Evolutionary conservation across 2,329 filamentous ascomycete species (phyloP).

Genomic region (Diaporthe helianthi): DNA sequence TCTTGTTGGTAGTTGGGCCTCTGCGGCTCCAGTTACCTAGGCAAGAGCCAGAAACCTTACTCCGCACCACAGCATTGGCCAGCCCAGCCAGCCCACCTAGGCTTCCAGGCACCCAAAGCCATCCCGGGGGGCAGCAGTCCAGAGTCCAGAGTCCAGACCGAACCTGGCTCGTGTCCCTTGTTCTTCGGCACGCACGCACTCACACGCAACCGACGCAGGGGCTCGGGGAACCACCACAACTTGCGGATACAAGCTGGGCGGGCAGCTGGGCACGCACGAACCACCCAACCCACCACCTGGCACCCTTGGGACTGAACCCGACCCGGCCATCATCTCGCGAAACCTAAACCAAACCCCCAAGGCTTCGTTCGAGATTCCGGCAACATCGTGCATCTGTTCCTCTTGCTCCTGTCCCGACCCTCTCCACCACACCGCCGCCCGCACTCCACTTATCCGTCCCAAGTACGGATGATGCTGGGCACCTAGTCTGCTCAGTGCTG

Average conservation of each 20-base stretch:
- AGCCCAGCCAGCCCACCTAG: not conserved
- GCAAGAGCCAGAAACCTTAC: not conserved
- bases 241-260: slow-evolving; percentile 16
- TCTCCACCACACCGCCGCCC: not conserved
- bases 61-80: too few species aligned
- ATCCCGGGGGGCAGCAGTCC: not conserved
- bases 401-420: slow-evolving; percentile 10
- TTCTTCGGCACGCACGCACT: slow-evolving; percentile 9
- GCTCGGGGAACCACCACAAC: slow-evolving; percentile 23
- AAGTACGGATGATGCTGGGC: slow-evolving; percentile 23
- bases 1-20: slow-evolving; percentile 11
- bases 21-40: slow-evolving; percentile 8
- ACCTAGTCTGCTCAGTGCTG: slow-evolving; percentile 9
- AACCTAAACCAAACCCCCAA: slow-evolving; percentile 27
- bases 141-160: too few species aligned
- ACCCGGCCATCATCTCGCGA: slow-evolving; percentile 24
- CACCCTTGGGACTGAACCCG: slow-evolving; percentile 14
- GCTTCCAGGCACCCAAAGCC: not conserved
- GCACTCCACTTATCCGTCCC: slow-evolving; percentile 10
- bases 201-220: slow-evolving; percentile 23
- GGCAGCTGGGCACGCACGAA: slow-evolving; percentile 20
- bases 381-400: slow-evolving; percentile 1
- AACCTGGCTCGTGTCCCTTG: slow-evolving; percentile 18
- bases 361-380: slow-evolving; percentile 24
- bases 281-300: not conserved